Conservation (phyloP, 164 flowering plant species). For the Magnolia sinica region DNA sequence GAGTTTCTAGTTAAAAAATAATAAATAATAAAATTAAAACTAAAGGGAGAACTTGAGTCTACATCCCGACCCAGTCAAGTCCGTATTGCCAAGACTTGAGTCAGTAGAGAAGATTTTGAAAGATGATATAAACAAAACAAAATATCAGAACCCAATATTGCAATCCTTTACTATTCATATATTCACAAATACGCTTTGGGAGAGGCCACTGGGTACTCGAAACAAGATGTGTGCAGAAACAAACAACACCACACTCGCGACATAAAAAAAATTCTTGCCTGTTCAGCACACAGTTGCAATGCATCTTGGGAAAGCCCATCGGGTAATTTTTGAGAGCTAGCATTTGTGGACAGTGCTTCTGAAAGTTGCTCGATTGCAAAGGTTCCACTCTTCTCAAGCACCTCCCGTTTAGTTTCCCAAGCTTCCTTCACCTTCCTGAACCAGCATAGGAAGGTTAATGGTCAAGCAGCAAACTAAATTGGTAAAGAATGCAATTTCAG, state of each 20-base stretch:
- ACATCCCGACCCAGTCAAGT: no score
- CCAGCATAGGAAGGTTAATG: not conserved
- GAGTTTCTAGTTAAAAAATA: no score
- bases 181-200: no score
- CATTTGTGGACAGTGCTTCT: conserved; percentile 74
- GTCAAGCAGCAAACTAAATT: not conserved
- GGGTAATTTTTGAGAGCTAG: conserved; percentile 47
- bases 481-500: not conserved
- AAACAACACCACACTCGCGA: not conserved
- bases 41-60: no score
- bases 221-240: no score
- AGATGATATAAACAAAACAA: no score
- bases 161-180: no score
- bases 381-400: conserved; percentile 69
- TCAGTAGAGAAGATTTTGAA: no score
- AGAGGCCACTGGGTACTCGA: no score
- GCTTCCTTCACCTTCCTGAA: conserved; percentile 85
- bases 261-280: conserved; percentile 29
- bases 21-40: no score
- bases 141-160: no score
- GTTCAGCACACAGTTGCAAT: conserved; percentile 60
- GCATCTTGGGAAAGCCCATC: conserved; percentile 55
- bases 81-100: no score
- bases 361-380: conserved; percentile 82
- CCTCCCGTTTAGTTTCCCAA: conserved; percentile 75